Base-by-base conservation (phyloP, 2,329 filamentous ascomycete genomes). In the Epichloe typhina region DNA sequence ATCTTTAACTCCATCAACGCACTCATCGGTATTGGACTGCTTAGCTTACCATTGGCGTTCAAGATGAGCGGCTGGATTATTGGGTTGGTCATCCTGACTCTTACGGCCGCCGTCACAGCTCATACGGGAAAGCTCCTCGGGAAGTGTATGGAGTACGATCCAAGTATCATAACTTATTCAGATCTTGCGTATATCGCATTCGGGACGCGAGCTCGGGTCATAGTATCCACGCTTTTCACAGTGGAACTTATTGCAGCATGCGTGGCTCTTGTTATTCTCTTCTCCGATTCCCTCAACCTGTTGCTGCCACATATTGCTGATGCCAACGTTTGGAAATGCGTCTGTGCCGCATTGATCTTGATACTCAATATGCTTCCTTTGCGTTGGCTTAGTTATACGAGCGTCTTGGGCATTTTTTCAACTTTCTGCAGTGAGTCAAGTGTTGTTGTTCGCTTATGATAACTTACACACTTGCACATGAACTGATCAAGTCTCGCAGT, bases 1-100 rank as follows among this genome's bases (percentile, higher is more conserved):
- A 79, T 96, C 55, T 95, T 97, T 74, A 98, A 98, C 68, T 94
- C 88, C 3, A 91, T 91, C 64, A 95, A 95, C 56, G 88, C 94
- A 47, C 72, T 96, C 53, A 91, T 96, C 54, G 90, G 90, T 15
- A 84, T 98, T 33, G 91, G 91, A 1, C 71, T 98, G 33, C 75
- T 98, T 47, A 94, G 88, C 66, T 72, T 98, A 50, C 93, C 91
- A 5, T 76, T 97, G 62, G 91, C 87, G 5, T 73, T 97, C 60
- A 88, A 83, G 60, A 89, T 95, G 65, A 83, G 87, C 12, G 91
- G 89, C 47, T 95, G 90, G 90, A 67, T 95, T 40, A 79, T 88
- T 54, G 93, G 93, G 49, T 75, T 95, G 61, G 55, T 76, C 41
- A 84, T 93, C 56, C 73, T 97, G 50, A 68, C 81, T 12, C 79